These are phyloP conservation scores for Lanzia echinophila DNA, from an alignment of 2,329 filamentous ascomycete species.

Conservation along the genomic window DNA sequence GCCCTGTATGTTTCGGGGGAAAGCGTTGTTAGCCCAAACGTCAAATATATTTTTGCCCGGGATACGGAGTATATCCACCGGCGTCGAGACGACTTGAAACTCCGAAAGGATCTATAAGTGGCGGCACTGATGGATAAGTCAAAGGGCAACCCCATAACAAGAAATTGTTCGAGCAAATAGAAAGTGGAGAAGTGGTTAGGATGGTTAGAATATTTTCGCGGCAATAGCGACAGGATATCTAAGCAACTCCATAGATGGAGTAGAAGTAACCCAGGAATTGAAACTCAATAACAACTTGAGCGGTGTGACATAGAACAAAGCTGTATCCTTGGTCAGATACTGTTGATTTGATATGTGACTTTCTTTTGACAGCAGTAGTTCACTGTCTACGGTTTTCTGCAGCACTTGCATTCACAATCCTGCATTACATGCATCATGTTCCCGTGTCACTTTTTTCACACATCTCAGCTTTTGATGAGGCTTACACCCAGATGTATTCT, in stretches of 20 bases:
- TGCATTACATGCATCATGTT: background rate
- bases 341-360: too few species aligned
- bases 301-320: background rate
- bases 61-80: too few species aligned
- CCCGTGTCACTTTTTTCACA: background rate
- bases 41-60: too few species aligned
- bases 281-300: background rate
- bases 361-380: background rate
- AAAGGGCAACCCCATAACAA: background rate
- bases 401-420: background rate
- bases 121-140: background rate
- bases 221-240: background rate
- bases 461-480: background rate
- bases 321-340: background rate
- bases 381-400: background rate
- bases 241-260: background rate
- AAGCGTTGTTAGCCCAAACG: too few species aligned
- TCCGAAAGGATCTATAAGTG: too few species aligned
- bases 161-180: background rate
- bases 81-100: too few species aligned
- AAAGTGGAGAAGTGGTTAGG: background rate
- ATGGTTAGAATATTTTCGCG: background rate
- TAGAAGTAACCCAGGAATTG: background rate
- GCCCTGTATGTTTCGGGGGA: too few species aligned
- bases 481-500: background rate